Conservation (phyloP, 2,329 filamentous ascomycete species). For the Claviceps africana region DNA sequence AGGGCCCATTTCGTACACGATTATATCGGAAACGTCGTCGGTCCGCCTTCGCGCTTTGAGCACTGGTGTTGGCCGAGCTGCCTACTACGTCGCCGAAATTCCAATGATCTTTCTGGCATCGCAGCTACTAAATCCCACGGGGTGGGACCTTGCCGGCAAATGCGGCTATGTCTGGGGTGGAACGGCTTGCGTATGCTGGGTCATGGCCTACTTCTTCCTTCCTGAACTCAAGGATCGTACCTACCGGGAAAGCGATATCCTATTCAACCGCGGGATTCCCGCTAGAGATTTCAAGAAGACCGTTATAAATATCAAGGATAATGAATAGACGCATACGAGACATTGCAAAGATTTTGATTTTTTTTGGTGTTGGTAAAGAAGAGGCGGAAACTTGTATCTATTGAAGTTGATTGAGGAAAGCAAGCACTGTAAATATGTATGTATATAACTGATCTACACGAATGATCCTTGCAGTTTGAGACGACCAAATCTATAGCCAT, state of each 20-base stretch:
- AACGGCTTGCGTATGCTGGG: constrained; percentile 20
- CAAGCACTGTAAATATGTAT: no score
- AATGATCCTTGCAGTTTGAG: no score
- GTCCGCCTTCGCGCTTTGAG: constrained; percentile 27
- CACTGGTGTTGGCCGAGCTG: constrained; percentile 23
- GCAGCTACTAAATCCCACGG: constrained; percentile 23
- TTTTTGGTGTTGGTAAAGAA: background rate
- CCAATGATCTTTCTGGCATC: constrained; percentile 27
- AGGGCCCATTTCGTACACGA: constrained; percentile 26
- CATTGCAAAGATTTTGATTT: background rate
- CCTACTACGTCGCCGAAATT: constrained; percentile 28
- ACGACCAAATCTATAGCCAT: background rate
- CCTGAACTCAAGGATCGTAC: constrained; percentile 40
- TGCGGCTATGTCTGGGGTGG: constrained; percentile 34
- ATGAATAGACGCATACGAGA: background rate
- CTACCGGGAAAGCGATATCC: constrained; percentile 32
- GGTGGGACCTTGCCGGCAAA: constrained; percentile 27
- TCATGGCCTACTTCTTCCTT: constrained; percentile 28
- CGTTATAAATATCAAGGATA: constrained; percentile 4
- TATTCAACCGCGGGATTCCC: constrained; percentile 18
- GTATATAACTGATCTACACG: no score
- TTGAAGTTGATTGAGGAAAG: no score
- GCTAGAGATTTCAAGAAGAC: constrained; percentile 13
- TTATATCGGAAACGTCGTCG: constrained; percentile 29
- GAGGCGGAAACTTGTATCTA: no score